phyloP scores from a whole-genome alignment of 257 asterid species.

The Primulina eburnea region DNA sequence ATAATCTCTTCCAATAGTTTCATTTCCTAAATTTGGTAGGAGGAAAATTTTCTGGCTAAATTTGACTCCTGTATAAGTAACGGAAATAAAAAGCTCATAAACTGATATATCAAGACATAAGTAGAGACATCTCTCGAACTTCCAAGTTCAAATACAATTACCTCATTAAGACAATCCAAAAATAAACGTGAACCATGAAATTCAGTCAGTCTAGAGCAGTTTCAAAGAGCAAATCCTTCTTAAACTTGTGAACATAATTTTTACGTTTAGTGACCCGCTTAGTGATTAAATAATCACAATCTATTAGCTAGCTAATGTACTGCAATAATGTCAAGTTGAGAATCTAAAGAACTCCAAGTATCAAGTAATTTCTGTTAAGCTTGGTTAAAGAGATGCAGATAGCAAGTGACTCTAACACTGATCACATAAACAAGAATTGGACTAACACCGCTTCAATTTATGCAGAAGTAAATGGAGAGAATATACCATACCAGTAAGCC shows the following conservation, averaged over 20 bases:
- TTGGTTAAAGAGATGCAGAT: not conserved
- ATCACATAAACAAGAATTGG: not conserved
- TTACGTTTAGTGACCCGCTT: not conserved
- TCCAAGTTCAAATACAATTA: not conserved
- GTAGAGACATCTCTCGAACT: not conserved
- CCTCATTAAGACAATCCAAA: not conserved
- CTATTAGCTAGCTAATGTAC: not conserved
- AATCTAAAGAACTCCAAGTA: not conserved
- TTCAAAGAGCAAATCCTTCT: not conserved
- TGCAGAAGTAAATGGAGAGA: not conserved
- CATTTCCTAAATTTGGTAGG: constrained; percentile 6
- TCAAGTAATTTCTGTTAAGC: not conserved
- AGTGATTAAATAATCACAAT: not conserved
- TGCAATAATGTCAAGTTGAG: not conserved
- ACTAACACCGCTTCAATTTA: not conserved
- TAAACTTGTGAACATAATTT: not conserved
- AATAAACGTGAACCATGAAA: constrained; percentile 3
- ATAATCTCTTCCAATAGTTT: not conserved
- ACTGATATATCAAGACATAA: not conserved
- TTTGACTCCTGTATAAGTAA: not conserved
- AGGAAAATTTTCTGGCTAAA: not conserved
- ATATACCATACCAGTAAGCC: not conserved
- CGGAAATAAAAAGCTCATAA: constrained; percentile 11
- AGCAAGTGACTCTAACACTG: not conserved
- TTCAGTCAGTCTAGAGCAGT: not conserved